A percentile compares a stretch with the other conserved stretches of the same genome.
Evolutionary conservation across 108 stramenopile genomes (phyloP).

Genomic region (Skeletonema marinoi): DNA sequence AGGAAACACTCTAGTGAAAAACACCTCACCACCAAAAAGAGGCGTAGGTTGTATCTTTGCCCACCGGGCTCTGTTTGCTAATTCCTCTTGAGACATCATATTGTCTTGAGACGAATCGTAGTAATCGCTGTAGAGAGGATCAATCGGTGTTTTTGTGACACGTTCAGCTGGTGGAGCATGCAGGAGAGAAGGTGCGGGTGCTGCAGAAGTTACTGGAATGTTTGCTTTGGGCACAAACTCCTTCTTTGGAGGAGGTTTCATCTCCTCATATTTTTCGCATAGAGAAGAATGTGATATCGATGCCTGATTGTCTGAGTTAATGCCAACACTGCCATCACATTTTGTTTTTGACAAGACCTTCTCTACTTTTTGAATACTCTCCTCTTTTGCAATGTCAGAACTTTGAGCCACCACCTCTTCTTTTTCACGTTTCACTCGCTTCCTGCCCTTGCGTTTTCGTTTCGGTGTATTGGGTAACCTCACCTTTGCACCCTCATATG

Average conservation of each 20-base stretch:
- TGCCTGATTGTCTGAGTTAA: no score
- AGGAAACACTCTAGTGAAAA: constrained; percentile 41
- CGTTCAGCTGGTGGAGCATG: not conserved
- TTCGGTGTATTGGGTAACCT: constrained; percentile 11
- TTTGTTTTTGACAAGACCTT: not conserved
- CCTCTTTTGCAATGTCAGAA: not conserved
- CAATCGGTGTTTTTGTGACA: not conserved
- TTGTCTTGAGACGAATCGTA: constrained; percentile 8
- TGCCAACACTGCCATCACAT: not conserved
- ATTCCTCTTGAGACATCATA: not conserved
- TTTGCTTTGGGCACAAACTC: no score
- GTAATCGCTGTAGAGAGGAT: not conserved
- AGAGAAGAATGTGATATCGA: no score
- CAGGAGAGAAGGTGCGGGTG: no score
- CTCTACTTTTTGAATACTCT: not conserved
- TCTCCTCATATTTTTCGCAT: no score
- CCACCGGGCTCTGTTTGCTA: constrained; percentile 8
- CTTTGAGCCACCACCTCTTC: not conserved
- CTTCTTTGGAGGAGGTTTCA: no score
- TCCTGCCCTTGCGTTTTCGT: not conserved
- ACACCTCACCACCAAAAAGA: constrained; percentile 44
- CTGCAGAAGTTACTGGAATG: no score
- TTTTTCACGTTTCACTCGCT: not conserved
- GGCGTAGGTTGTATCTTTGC: constrained; percentile 13
- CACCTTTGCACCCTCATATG: not conserved